Evolutionary conservation across 2,329 filamentous ascomycete species (phyloP).

Genomic region (Zymoseptoria crescenta): DNA sequence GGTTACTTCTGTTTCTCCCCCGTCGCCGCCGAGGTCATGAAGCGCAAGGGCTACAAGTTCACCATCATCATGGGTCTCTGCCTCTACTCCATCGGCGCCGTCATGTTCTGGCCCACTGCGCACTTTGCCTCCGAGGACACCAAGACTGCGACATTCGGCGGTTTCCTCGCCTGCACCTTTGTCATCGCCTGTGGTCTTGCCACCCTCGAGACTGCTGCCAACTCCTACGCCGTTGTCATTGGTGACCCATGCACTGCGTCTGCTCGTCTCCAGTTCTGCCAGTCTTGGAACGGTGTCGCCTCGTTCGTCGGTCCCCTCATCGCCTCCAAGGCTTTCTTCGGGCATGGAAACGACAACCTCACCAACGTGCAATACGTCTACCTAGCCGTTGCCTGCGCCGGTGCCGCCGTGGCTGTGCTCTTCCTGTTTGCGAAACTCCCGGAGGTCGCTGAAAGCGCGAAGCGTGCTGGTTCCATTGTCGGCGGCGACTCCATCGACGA

Average conservation of each 20-base stretch:
- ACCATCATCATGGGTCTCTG: conserved; percentile 37
- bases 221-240: conserved; percentile 34
- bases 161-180: conserved; percentile 32
- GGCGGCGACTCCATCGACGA: conserved; percentile 22
- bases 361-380: conserved; percentile 35
- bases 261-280: conserved; percentile 34
- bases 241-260: conserved; percentile 30
- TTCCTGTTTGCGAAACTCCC: conserved; percentile 34
- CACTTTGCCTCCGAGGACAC: conserved; percentile 27
- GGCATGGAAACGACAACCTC: conserved; percentile 26
- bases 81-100: conserved; percentile 32
- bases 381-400: conserved; percentile 32
- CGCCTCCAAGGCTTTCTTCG: conserved; percentile 33
- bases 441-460: conserved; percentile 25
- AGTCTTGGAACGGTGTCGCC: conserved; percentile 33
- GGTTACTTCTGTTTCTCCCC: conserved; percentile 35
- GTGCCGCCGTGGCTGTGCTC: conserved; percentile 28
- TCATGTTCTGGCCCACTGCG: conserved; percentile 34
- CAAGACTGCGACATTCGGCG: conserved; percentile 29
- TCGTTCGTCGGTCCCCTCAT: conserved; percentile 35
- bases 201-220: conserved; percentile 33
- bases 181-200: conserved; percentile 35
- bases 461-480: conserved; percentile 24
- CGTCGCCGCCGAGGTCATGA: conserved; percentile 37
- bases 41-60: conserved; percentile 38